A percentile compares a stretch with the other conserved stretches of the same genome.
Conservation (phyloP, 768 basidiomycete genomes). For the Heimioporus sp. region DNA sequence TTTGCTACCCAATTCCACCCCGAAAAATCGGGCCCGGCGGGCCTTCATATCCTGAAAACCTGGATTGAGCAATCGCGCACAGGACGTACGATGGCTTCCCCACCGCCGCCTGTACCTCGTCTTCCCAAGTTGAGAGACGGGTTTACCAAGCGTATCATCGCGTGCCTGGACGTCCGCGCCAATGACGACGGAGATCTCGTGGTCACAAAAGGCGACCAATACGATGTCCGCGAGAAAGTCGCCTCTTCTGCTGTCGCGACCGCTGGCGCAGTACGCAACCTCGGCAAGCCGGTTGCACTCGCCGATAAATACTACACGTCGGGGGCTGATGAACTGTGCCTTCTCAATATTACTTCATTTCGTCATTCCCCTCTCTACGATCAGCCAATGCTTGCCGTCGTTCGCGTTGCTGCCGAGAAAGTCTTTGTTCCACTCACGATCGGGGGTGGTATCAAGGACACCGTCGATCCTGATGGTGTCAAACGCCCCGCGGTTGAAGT, state of each 20-base stretch:
- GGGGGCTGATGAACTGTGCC: constrained; percentile 94
- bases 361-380: constrained; percentile 92
- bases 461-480: constrained; percentile 93
- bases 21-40: constrained; percentile 91
- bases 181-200: constrained; percentile 97
- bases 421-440: constrained; percentile 98
- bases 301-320: constrained; percentile 80
- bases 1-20: constrained; percentile 98
- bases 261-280: constrained; percentile 86
- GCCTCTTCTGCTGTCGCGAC: constrained; percentile 29
- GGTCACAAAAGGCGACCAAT: constrained; percentile 99
- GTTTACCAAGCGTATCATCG: constrained; percentile 92
- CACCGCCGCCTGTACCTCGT: constrained; percentile 30
- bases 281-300: constrained; percentile 95
- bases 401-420: constrained; percentile 82
- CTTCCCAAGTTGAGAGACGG: constrained; percentile 51
- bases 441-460: constrained; percentile 97
- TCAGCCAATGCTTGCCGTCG: constrained; percentile 98
- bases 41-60: constrained; percentile 71
- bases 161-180: constrained; percentile 95
- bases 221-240: constrained; percentile 89
- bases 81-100: constrained; percentile 34
- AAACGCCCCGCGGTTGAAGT: constrained; percentile 86
- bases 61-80: constrained; percentile 69
- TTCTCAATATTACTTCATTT: constrained; percentile 99